A percentile compares a stretch with the other conserved stretches of the same genome.
Conservation (phyloP, 148 eudicot species). For the Nepenthes gracilis region DNA sequence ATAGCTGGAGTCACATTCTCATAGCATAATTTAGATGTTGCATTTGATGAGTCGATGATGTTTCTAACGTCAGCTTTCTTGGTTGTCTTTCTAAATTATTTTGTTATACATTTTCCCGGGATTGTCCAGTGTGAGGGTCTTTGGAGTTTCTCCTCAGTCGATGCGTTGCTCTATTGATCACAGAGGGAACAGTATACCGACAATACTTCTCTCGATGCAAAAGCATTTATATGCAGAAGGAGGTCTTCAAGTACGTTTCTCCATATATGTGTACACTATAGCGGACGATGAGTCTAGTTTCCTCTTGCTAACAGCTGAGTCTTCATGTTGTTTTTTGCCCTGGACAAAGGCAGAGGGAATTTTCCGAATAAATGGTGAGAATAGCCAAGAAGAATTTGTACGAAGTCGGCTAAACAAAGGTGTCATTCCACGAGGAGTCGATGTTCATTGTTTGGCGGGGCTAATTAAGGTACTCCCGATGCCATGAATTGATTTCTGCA, state of each 20-base stretch:
- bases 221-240: slow-evolving; percentile 50
- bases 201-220: slow-evolving; percentile 74
- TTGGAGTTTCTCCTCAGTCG: slow-evolving; percentile 84
- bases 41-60: not conserved
- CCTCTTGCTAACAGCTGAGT: not conserved
- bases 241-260: slow-evolving; percentile 55
- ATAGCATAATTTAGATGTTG: not conserved
- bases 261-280: not conserved
- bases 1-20: too few relatives aligned
- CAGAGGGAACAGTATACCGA: slow-evolving; percentile 81
- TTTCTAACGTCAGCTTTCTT: not conserved
- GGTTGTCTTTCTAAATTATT: not conserved
- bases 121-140: slow-evolving; percentile 54
- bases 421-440: slow-evolving; percentile 1
- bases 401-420: slow-evolving; percentile 3
- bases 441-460: slow-evolving; percentile 8
- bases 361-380: slow-evolving; percentile 6
- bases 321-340: not conserved
- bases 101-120: slow-evolving; percentile 3
- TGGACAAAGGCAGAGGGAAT: slow-evolving; percentile 10
- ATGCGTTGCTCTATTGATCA: slow-evolving; percentile 76
- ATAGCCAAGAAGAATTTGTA: slow-evolving; percentile 5
- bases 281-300: not conserved
- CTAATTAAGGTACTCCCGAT: slow-evolving; percentile 5
- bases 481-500: too few relatives aligned